Conservation (phyloP, 1,284 basidiomycete genomes). For the Microbotryomycetes sp. region DNA sequence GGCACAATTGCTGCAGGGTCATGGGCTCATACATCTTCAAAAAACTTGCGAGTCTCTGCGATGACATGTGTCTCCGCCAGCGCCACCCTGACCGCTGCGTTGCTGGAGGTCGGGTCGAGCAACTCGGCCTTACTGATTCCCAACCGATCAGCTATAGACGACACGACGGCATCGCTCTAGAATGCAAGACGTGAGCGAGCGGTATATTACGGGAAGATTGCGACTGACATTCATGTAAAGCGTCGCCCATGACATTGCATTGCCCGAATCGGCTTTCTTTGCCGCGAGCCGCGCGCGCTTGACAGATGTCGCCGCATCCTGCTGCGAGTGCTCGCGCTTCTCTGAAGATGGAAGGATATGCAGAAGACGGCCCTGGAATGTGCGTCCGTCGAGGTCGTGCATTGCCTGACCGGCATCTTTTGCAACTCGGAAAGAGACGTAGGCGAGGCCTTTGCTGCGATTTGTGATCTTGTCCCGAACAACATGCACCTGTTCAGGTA, state of each 20-base stretch:
- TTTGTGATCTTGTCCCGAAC: conserved; percentile 63
- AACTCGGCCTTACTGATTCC: conserved; percentile 63
- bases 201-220: conserved; percentile 7
- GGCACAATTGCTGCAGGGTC: neutral
- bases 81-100: conserved; percentile 77
- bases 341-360: conserved; percentile 72
- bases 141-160: conserved; percentile 73
- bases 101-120: conserved; percentile 17
- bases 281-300: conserved; percentile 57
- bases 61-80: conserved; percentile 95
- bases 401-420: conserved; percentile 67
- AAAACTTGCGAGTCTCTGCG: conserved; percentile 84
- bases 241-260: conserved; percentile 85
- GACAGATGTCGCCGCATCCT: conserved; percentile 30
- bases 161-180: conserved; percentile 79
- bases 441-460: conserved; percentile 70
- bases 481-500: conserved; percentile 63
- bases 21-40: conserved; percentile 55
- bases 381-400: conserved; percentile 67
- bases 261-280: conserved; percentile 63
- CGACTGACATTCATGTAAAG: conserved; percentile 91
- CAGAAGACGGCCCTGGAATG: conserved; percentile 84
- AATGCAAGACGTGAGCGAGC: neutral
- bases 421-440: conserved; percentile 64
- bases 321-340: conserved; percentile 54